Percentiles rank a stretch among this genome's conserved stretches.
Evolutionary conservation across 2,329 filamentous ascomycete genomes (phyloP).

Genomic region (Lachnellula cervina): DNA sequence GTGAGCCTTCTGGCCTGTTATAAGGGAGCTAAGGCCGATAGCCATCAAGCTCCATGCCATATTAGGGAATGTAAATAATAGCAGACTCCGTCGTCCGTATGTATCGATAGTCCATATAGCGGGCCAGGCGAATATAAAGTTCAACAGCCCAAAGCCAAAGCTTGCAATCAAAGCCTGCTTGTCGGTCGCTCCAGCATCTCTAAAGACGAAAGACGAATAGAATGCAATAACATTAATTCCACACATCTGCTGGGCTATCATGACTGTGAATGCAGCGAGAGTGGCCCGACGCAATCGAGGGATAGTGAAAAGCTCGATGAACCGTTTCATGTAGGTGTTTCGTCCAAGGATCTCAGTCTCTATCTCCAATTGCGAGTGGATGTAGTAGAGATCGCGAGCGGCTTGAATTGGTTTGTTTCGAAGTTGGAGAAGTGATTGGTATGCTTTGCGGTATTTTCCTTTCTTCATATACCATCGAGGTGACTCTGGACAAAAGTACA

Average conservation of each 20-base stretch:
- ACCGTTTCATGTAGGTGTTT: slow-evolving; percentile 47
- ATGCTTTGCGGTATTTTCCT: slow-evolving; percentile 55
- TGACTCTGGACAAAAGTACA: slow-evolving; percentile 62
- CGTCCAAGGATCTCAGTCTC: slow-evolving; percentile 36
- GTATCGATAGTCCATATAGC: slow-evolving; percentile 63
- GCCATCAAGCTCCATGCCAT: slow-evolving; percentile 60
- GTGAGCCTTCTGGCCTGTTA: slow-evolving; percentile 37
- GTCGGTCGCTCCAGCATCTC: slow-evolving; percentile 48
- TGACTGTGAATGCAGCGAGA: slow-evolving; percentile 63
- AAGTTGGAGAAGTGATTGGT: slow-evolving; percentile 47
- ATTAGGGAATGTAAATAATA: slow-evolving; percentile 60
- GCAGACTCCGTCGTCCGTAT: slow-evolving; percentile 53
- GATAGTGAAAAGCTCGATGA: slow-evolving; percentile 61
- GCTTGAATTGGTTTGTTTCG: slow-evolving; percentile 53
- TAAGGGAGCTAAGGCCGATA: slow-evolving; percentile 52
- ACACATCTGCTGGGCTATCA: slow-evolving; percentile 58
- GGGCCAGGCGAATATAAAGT: slow-evolving; percentile 61
- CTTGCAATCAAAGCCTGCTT: slow-evolving; percentile 55
- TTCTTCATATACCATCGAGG: slow-evolving; percentile 66
- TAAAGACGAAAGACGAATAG: slow-evolving; percentile 60
- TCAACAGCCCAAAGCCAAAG: slow-evolving; percentile 58
- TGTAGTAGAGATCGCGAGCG: slow-evolving; percentile 58
- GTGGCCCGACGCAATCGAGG: slow-evolving; percentile 60
- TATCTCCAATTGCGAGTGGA: slow-evolving; percentile 58
- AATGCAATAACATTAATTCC: slow-evolving; percentile 65